Base-by-base conservation (phyloP, 768 basidiomycete species). In the Hygrocybe punicea region DNA sequence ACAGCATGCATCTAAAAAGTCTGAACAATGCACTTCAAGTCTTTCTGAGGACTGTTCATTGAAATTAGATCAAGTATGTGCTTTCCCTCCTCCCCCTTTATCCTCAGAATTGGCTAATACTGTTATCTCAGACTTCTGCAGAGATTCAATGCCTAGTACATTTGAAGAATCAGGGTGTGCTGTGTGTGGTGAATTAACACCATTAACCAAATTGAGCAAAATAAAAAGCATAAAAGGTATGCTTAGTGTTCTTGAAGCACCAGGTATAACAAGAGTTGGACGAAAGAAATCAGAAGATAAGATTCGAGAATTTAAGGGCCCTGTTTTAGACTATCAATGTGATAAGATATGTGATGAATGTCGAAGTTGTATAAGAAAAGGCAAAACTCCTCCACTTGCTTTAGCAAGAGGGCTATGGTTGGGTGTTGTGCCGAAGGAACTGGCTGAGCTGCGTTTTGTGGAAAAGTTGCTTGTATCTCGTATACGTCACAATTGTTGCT, bases 331-430 rank as follows among this genome's bases (percentile, higher is more conserved):
- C 34, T 10, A 57, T 5, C 14, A 13, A 3, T 63, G 55, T 36
- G 16, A 53, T 17, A 14, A 36, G 11, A 53, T 65, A 2, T 65
- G 64, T 57, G 34, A 47, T 19, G 9, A 23, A n/a, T 61, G 60
- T 49, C 29, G 39, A 3, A 21, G 7, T 4, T n/a, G 13, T 21
- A 21, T 60, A 17, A 46, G 33, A 10, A 58, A 56, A n/a, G 51
- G 46, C 3, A 46, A 50, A 29, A 21, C 52, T 11, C 62, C 62
- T 8, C 47, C 19, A 24, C 29, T 37, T 37, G 54, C 69, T 4
- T 50, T 74, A 16, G 70, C 67, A 1, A 73, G 69, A 57, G 68
- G 69, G 0, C 53, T 71, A 4, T 74, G 72, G 71, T 7, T 75
- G 10, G 73, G 73, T 9, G 58, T 68, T 19, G 63, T 72, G 1